A percentile compares a stretch with the other conserved stretches of the same genome.
Evolutionary conservation across 2,329 filamentous ascomycete genomes (phyloP).

Genomic region (Chrysoporthe deuterocubensis): DNA sequence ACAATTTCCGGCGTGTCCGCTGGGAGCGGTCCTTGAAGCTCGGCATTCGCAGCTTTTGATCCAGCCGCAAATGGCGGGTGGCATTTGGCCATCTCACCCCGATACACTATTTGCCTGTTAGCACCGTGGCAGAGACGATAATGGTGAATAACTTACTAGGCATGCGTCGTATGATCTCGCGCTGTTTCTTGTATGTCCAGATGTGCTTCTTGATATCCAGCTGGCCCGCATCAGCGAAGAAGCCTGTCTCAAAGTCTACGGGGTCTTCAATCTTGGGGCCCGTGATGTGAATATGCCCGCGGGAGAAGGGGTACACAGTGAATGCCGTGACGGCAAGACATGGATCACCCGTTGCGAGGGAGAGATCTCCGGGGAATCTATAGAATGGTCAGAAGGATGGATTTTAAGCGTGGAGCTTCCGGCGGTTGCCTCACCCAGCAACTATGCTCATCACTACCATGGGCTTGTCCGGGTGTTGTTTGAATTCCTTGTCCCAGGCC

Average conservation of each 20-base stretch:
- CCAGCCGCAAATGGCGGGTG: slow-evolving; percentile 34
- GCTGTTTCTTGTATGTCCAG: slow-evolving; percentile 53
- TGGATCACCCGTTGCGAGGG: slow-evolving; percentile 7
- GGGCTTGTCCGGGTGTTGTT: too few species aligned
- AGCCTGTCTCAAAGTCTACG: slow-evolving; percentile 57
- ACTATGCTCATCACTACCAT: too few species aligned
- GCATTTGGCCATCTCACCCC: slow-evolving; percentile 36
- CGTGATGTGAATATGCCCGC: slow-evolving; percentile 48
- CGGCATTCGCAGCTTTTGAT: slow-evolving; percentile 45
- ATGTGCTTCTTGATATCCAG: slow-evolving; percentile 59
- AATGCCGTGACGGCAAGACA: slow-evolving; percentile 12
- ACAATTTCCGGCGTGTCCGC: slow-evolving; percentile 42
- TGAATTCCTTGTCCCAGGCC: too few species aligned
- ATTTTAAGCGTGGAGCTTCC: too few species aligned
- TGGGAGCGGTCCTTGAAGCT: slow-evolving; percentile 29
- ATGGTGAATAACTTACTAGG: slow-evolving; percentile 34
- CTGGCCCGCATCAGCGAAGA: slow-evolving; percentile 48
- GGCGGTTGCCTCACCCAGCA: too few species aligned
- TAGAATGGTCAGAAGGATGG: slow-evolving; percentile 48
- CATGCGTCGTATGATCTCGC: slow-evolving; percentile 50
- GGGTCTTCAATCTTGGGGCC: slow-evolving; percentile 40
- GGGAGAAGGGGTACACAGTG: slow-evolving; percentile 19
- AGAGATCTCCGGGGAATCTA: slow-evolving; percentile 11
- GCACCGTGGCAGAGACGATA: background rate
- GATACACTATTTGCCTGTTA: slow-evolving; percentile 31